Percentiles rank a stretch among this genome's conserved stretches.
These are phyloP conservation scores for Dalbergia cochinchinensis DNA, from an alignment of 306 rosid genomes.

Conservation along the genomic window DNA sequence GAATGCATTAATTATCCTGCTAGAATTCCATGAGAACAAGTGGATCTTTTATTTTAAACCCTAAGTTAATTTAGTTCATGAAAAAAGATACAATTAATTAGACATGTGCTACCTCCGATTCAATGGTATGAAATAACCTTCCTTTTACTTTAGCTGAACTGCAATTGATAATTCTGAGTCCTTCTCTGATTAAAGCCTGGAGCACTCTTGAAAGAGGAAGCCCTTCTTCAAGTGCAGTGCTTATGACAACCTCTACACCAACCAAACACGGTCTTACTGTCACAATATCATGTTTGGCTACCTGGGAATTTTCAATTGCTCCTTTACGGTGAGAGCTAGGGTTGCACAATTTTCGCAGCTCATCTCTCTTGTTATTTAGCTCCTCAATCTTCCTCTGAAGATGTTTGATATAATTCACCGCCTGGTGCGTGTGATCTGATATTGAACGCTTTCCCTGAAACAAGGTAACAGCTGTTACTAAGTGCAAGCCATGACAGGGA, in stretches of 20 bases:
- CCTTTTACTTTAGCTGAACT: slow-evolving; percentile 45
- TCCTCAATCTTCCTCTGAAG: slow-evolving; percentile 44
- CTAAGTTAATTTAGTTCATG: not conserved
- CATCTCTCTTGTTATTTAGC: slow-evolving; percentile 48
- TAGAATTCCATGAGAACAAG: not conserved
- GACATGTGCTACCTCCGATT: slow-evolving; percentile 45
- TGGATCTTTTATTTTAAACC: not conserved
- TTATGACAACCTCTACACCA: slow-evolving; percentile 55
- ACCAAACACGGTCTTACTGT: slow-evolving; percentile 20
- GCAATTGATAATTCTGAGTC: slow-evolving; percentile 50
- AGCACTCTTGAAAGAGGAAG: slow-evolving; percentile 52
- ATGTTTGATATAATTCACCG: slow-evolving; percentile 52
- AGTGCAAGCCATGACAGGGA: not conserved
- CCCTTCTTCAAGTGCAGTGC: slow-evolving; percentile 43
- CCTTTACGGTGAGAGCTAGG: not conserved
- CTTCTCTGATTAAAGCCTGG: slow-evolving; percentile 44
- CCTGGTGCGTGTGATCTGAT: slow-evolving; percentile 60
- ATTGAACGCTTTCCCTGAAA: slow-evolving; percentile 60
- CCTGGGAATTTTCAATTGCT: not conserved
- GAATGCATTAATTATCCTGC: not conserved
- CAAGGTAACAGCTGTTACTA: not conserved
- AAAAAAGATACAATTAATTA: not conserved
- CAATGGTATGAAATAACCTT: slow-evolving; percentile 47
- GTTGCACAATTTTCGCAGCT: slow-evolving; percentile 24
- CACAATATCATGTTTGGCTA: not conserved